Percentiles rank a stretch among this genome's conserved stretches.
phyloP scores from a whole-genome alignment of 2,329 filamentous ascomycete species.

The Venturia pyrina region DNA sequence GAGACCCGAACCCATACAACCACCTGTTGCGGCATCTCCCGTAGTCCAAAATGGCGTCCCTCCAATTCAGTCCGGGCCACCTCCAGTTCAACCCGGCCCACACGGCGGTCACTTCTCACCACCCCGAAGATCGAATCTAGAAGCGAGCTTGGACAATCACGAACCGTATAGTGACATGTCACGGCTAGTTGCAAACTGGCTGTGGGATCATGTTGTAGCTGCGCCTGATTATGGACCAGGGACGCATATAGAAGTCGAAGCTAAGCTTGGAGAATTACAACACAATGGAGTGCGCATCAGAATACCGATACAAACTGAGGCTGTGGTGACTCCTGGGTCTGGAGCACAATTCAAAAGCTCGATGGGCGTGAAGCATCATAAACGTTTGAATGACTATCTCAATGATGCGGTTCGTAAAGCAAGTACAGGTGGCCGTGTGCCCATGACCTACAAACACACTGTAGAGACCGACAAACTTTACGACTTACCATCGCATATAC shows the following conservation, averaged over 20 bases:
- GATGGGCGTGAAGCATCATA: slow-evolving; percentile 60
- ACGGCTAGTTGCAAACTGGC: slow-evolving; percentile 69
- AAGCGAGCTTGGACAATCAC: slow-evolving; percentile 55
- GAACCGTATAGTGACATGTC: slow-evolving; percentile 65
- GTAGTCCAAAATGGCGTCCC: background rate
- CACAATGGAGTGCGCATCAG: background rate
- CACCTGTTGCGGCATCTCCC: background rate
- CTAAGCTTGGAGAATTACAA: slow-evolving; percentile 70
- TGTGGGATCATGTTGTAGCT: slow-evolving; percentile 62
- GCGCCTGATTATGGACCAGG: slow-evolving; percentile 46
- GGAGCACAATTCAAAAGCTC: slow-evolving; percentile 21
- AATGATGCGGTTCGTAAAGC: slow-evolving; percentile 58
- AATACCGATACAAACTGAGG: slow-evolving; percentile 64
- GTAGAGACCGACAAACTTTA: slow-evolving; percentile 78
- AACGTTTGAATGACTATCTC: slow-evolving; percentile 71
- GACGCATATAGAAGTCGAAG: slow-evolving; percentile 84
- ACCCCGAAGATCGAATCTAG: slow-evolving; percentile 24
- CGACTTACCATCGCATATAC: slow-evolving; percentile 48
- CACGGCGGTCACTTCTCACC: background rate
- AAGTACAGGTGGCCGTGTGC: slow-evolving; percentile 41
- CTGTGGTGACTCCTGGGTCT: slow-evolving; percentile 46
- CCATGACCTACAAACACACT: slow-evolving; percentile 71
- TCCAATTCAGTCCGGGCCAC: background rate
- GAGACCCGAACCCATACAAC: background rate
- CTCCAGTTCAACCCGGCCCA: background rate